Base-by-base conservation (phyloP, 345 rosid species). In the Limnanthes douglasii region DNA sequence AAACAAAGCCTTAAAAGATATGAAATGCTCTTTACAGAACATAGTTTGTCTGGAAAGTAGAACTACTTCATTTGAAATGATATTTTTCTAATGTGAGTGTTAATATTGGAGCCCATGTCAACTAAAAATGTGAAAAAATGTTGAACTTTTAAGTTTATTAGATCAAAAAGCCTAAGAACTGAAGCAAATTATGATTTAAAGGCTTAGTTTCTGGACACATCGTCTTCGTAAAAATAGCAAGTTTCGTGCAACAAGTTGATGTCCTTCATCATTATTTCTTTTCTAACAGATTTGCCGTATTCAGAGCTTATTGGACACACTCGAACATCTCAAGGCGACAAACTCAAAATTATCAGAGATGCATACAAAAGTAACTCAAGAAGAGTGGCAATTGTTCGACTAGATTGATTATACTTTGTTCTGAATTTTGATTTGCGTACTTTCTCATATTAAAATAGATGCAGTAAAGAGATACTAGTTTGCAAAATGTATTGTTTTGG, bases 311-410 rank as follows among this genome's bases (percentile, higher is more conserved):
- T 53, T 68, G 31, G 78, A 60, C 24, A 51, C 34, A 4, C 21
- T 68, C 1, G 75, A 68, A 49, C 30, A 26, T 34, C 17, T 62
- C 36, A 70, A 59, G 59, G 55, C 46, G 4, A 57, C 55, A 59
- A 67, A 64, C 54, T 21, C n/a, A n/a, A n/a, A n/a, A n/a, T n/a
- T n/a, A n/a, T n/a, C n/a, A n/a, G n/a, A n/a, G n/a, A n/a, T n/a
- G n/a, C n/a, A n/a, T 25, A 53, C 71, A 19, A 65, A 48, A 40
- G 35, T 57, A 48, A 61, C 62, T 44, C 54, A 53, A 10, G n/a
- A n/a, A n/a, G 46, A 64, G 13, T 73, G 66, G 82, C 70, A 59
- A 46, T 21, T 46, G 43, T 66, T 73, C 53, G 67, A 60, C 21
- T 43, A 26, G 20, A 22, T 32, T 5, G 2, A 28, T 3, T 3